Conservation (phyloP, 306 rosid species). For the Lablab purpureus region DNA sequence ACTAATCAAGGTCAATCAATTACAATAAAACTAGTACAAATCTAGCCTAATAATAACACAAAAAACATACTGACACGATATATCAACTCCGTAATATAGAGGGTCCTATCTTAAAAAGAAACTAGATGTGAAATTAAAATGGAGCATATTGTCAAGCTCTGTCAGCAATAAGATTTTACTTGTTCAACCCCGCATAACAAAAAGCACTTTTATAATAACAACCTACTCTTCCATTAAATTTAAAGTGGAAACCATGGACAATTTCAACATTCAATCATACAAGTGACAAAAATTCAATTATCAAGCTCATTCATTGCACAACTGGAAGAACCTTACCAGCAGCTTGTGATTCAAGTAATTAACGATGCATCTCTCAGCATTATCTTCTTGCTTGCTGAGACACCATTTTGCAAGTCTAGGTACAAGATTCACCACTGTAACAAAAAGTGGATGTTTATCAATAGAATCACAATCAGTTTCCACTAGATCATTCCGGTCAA, state of each 20-base stretch:
- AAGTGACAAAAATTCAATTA: conserved; percentile 13
- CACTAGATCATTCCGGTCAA: conserved; percentile 56
- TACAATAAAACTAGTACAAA: conserved; percentile 10
- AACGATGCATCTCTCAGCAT: conserved; percentile 47
- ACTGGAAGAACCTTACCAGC: conserved; percentile 65
- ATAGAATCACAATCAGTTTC: conserved; percentile 57
- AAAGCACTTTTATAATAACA: conserved; percentile 13
- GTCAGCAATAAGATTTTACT: conserved; percentile 17
- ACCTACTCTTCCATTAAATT: conserved; percentile 27
- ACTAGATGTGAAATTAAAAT: conserved; percentile 37
- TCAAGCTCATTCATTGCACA: conserved; percentile 39
- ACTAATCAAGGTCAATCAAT: conserved; percentile 7
- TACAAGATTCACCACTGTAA: conserved; percentile 56
- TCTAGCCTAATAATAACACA: background rate
- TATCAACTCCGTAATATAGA: conserved; percentile 18
- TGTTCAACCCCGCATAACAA: conserved; percentile 5
- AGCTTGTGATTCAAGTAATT: conserved; percentile 86
- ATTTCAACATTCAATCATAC: conserved; percentile 30
- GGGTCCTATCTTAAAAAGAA: background rate
- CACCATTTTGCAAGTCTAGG: conserved; percentile 75
- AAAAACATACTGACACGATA: background rate
- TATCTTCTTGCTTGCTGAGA: conserved; percentile 58
- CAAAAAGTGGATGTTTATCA: conserved; percentile 53
- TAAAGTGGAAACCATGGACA: conserved; percentile 31
- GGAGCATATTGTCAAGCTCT: conserved; percentile 17